Evolutionary conservation across 441 rosid genomes (phyloP), one percentile per base, ranked within the genome.

Genomic region (Erodium trifolium): DNA sequence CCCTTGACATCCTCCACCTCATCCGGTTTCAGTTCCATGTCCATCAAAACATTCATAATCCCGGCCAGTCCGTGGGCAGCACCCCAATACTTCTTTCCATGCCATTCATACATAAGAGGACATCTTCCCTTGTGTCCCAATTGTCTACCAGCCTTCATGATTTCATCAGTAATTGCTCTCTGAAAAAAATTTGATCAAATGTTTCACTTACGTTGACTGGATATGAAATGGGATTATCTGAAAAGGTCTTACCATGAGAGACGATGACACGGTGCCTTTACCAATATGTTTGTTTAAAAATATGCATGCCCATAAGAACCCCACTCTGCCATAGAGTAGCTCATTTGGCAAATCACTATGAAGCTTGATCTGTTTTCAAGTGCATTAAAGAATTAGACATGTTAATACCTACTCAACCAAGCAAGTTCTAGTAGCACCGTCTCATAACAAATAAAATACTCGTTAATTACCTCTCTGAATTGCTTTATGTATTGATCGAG

Each of bases 51-150:
- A 72, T 84, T 77, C 82, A 88, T 78, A 75, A 86, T 88, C 34
- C 94, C 91, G 17, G 87, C 90, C 78, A 85, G 70, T 47, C 94
- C 94, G 75, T 88, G 90, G 6, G 90, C 91, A 70, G 94, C 87
- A 45, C 94, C 91, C 87, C 87, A 86, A 53, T 86, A 88, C 76
- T 77, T 86, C 73, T 81, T 84, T 13, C 94, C 90, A 68, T 88
- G 90, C 91, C 91, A 88, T 77, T 88, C 90, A 76, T 81, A 84
- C 94, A 85, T 86, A 77, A 88, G 73, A 0, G 91, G 90, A 65
- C 82, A 85, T 77, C 76, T 79, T 66, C 86, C 90, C 67, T 73
- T 73, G 63, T 39, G 75, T n/a, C 81, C 76, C 66, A 84, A 65
- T 66, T 35, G 75, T 66, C 87, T 84, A 53, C 93, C 94, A 12